Conservation (phyloP, 441 rosid genomes). For the Populus tomentosa region DNA sequence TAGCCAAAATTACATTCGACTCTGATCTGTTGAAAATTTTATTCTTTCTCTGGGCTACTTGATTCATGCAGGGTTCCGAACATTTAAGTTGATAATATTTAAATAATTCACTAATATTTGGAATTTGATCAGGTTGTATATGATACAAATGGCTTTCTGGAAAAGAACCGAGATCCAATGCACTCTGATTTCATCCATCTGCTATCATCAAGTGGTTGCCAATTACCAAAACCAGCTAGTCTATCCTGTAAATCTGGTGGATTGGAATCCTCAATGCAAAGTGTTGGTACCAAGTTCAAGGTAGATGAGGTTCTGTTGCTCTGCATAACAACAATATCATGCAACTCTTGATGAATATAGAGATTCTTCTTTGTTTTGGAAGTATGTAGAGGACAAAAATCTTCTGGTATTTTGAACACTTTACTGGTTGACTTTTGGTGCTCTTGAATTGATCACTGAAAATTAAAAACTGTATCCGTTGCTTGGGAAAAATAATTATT, state of each 20-base stretch:
- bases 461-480: not conserved
- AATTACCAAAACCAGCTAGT: constrained; percentile 38
- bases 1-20: too few relatives aligned
- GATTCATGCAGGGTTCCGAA: constrained; percentile 8
- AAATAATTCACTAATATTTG: constrained; percentile 18
- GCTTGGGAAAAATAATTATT: not conserved
- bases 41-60: not conserved
- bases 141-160: constrained; percentile 92
- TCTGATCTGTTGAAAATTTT: not conserved
- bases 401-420: not conserved
- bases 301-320: constrained; percentile 26
- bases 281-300: constrained; percentile 82
- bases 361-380: not conserved
- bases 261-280: constrained; percentile 50
- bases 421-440: not conserved
- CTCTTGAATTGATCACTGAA: not conserved
- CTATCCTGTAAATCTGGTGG: constrained; percentile 20
- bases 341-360: not conserved
- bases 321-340: not conserved
- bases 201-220: constrained; percentile 61
- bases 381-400: not conserved
- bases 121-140: constrained; percentile 49
- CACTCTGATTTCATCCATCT: constrained; percentile 56
- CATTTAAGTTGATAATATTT: not conserved
- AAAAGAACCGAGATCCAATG: constrained; percentile 84